Base-by-base conservation (phyloP, 2,329 filamentous ascomycete species). In the Penicillium sp. region DNA sequence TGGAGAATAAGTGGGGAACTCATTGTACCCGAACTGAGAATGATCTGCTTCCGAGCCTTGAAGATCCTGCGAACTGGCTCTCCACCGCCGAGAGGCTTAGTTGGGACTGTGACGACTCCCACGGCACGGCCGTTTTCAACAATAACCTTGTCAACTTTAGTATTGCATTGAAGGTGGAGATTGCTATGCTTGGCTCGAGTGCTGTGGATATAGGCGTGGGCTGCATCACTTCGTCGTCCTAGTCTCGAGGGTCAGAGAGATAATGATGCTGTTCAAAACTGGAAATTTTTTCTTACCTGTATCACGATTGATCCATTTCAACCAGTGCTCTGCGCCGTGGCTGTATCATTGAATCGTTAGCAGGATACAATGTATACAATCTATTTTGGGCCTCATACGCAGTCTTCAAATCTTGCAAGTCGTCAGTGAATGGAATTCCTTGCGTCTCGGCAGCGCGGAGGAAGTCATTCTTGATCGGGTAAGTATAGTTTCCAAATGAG, bases 401-500 rank as follows among this genome's bases (percentile, higher is more conserved):
- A 53, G 75, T 78, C 18, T 64, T 71, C 54, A 92, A 76, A 66
- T 92, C 89, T 70, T 92, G 86, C 4, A 90, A 79, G 69, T 92
- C 89, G 68, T 92, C 89, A 13, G 89, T 89, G 13, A 84, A 79
- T 0, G 85, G 89, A 56, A 92, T 90, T 20, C 85, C 89, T 69
- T 90, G 88, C 0, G 86, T 87, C 66, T 91, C 88, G 3, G 84
- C 79, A 16, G 88, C 87, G 20, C 88, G 80, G 37, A 92, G 78
- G 79, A 92, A 92, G 73, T 93, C 89, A 50, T 92, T 86, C 81
- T 89, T 90, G 73, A 92, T 86, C 1, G 89, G 89, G 64, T 92
- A 92, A 5, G 86, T 89, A 73, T 90, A 88, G 74, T 90, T 90
- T 53, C 88, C 87, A 61, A 92, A 92, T 0, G 88, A 91, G 38